Evolutionary conservation across 345 rosid genomes (phyloP), one percentile per base, ranked within the genome.

Genomic region (Sisymbrium altissimum): DNA sequence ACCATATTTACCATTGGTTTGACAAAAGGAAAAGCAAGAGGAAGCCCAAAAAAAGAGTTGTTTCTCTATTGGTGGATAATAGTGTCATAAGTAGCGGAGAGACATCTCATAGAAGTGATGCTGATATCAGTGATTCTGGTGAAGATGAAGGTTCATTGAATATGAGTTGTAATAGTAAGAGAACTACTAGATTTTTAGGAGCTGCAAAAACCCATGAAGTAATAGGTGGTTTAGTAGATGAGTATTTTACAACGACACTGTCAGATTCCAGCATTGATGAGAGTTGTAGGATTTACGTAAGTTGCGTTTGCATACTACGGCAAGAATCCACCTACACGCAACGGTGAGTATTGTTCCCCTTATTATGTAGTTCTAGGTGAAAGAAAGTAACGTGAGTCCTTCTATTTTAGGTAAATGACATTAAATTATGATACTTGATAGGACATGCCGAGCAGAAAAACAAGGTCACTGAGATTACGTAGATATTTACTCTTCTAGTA

Each of bases 261-360:
- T 88, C 96, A 40, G 89, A 85, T 83, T 64, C 85, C 66, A 76
- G 81, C 77, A 56, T 72, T 78, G 76, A 79, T 40, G 98, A 90
- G 81, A 86, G 84, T 70, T 85, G 96, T 77, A 71, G 70, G 54
- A 83, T 68, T 40, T 86, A 79, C 78, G 57, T 88, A 72, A 61
- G 74, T 59, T 93, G 97, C 83, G 86, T 80, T 75, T 88, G 96
- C 41, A 76, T 89, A 63, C 82, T 89, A 43, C 92, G 83, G 81
- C 86, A 84, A 66, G 90, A 84, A 66, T 82, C 88, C 70, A 78
- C 78, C 41, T 80, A 77, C 73, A 68, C 61, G 61, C 89, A 84
- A 79, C 86, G 83, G 98, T 90, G 77, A 80, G 60, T 50, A 52
- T 44, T 74, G 65, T 53, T 57, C 62, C 57, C 33, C 64, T 40